phyloP scores from a whole-genome alignment of 2,329 filamentous ascomycete genomes.

The Calycina herbarum region DNA sequence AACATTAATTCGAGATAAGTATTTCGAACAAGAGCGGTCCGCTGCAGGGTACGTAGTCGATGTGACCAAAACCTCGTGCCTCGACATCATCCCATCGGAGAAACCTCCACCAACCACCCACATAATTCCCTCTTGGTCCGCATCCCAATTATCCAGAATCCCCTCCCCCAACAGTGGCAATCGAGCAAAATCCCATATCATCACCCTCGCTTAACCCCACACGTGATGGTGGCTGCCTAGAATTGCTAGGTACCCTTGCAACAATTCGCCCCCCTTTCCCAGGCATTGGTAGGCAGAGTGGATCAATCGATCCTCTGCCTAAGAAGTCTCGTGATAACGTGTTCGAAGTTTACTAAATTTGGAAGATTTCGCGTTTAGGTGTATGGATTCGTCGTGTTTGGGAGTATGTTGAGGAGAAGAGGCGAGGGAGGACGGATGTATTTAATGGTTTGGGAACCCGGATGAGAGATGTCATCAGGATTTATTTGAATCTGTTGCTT shows the following conservation, averaged over 20 bases:
- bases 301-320: slow-evolving; percentile 9
- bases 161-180: background rate
- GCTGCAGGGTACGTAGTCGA: too few species aligned
- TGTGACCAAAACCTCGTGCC: too few species aligned
- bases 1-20: too few species aligned
- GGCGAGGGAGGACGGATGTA: slow-evolving; percentile 3
- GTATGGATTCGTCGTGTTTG: background rate
- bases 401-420: background rate
- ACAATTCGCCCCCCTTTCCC: slow-evolving; percentile 14
- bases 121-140: too few species aligned
- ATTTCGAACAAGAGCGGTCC: too few species aligned
- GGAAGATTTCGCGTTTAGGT: slow-evolving; percentile 18
- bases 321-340: slow-evolving; percentile 25
- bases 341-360: slow-evolving; percentile 22
- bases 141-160: background rate
- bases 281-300: slow-evolving; percentile 8
- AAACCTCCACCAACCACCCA: too few species aligned
- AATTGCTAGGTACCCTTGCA: slow-evolving; percentile 15
- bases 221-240: slow-evolving; percentile 22
- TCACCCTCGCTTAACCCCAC: slow-evolving; percentile 3
- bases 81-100: too few species aligned
- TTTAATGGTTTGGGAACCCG: background rate
- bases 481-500: background rate
- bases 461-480: background rate
- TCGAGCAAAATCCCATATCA: too few species aligned